A percentile compares a stretch with the other conserved stretches of the same genome.
phyloP scores from a whole-genome alignment of 495 filamentous ascomycete species.

The Xylaria cubensis region DNA sequence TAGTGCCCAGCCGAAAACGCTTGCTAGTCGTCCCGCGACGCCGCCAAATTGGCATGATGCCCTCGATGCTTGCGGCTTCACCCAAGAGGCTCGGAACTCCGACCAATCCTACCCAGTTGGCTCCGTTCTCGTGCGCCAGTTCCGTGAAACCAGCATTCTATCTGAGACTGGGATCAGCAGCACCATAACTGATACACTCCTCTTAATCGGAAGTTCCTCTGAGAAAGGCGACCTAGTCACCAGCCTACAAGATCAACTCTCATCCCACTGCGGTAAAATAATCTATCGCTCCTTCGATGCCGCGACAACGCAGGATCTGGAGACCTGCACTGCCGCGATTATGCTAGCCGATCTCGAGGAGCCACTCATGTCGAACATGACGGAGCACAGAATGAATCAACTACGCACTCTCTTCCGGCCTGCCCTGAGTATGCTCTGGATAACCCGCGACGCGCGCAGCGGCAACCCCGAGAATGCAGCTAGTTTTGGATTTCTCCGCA shows the following conservation, averaged over 20 bases:
- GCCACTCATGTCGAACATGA: slow-evolving; percentile 46
- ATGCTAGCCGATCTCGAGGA: slow-evolving; percentile 48
- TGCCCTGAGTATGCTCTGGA: slow-evolving; percentile 49
- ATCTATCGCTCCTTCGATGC: slow-evolving; percentile 35
- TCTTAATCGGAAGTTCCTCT: slow-evolving; percentile 43
- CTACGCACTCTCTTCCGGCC: slow-evolving; percentile 46
- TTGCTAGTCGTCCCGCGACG: slow-evolving; percentile 19
- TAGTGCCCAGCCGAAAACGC: neutral
- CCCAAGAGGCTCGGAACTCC: slow-evolving; percentile 32
- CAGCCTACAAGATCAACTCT: slow-evolving; percentile 31
- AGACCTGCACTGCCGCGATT: slow-evolving; percentile 40
- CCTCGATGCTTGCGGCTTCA: slow-evolving; percentile 47
- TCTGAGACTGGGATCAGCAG: neutral
- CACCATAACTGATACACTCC: slow-evolving; percentile 34
- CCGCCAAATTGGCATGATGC: slow-evolving; percentile 44
- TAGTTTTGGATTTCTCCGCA: slow-evolving; percentile 52
- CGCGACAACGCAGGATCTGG: slow-evolving; percentile 22
- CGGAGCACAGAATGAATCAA: slow-evolving; percentile 36
- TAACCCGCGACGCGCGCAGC: slow-evolving; percentile 37
- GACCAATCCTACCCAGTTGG: slow-evolving; percentile 41
- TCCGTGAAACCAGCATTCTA: slow-evolving; percentile 18
- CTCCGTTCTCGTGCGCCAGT: slow-evolving; percentile 46
- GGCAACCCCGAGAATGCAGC: slow-evolving; percentile 47
- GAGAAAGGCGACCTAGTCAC: slow-evolving; percentile 28
- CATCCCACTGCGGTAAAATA: slow-evolving; percentile 30